These are phyloP conservation scores for Streptanthus diversifolius DNA, from an alignment of 345 rosid genomes.

Conservation along the genomic window DNA sequence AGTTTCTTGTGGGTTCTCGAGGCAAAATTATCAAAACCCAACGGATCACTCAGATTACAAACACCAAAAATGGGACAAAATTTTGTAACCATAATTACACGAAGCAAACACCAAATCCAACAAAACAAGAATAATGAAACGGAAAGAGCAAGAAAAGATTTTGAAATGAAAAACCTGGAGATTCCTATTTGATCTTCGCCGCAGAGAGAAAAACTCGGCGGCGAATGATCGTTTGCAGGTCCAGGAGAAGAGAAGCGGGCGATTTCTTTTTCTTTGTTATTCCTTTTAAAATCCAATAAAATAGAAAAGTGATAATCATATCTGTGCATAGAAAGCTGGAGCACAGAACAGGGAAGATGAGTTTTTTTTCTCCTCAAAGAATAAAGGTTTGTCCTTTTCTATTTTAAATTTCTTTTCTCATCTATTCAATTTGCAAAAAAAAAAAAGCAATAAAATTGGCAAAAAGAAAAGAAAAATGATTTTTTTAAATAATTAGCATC, in stretches of 20 bases:
- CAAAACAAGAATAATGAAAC: neutral
- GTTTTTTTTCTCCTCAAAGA: neutral
- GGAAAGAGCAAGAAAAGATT: neutral
- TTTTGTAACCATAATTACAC: neutral
- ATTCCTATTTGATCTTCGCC: neutral
- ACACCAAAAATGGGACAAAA: neutral
- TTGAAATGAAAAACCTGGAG: constrained; percentile 23
- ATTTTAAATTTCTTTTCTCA: neutral
- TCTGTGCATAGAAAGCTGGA: constrained; percentile 6
- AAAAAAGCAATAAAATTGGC: neutral
- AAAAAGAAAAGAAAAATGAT: neutral
- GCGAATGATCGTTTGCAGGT: constrained; percentile 15
- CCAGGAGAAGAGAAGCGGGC: neutral
- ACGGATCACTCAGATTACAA: neutral
- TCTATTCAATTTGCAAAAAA: neutral
- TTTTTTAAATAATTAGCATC: neutral
- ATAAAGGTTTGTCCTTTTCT: neutral
- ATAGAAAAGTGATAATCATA: constrained; percentile 28
- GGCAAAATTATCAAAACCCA: neutral
- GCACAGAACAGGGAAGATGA: neutral
- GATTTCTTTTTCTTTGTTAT: neutral
- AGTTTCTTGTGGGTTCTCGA: neutral
- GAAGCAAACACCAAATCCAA: neutral
- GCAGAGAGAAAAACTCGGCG: constrained; percentile 27
- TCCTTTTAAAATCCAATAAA: constrained; percentile 3